Conservation (phyloP, 1,284 basidiomycete genomes). For the Tremellales sp. region DNA sequence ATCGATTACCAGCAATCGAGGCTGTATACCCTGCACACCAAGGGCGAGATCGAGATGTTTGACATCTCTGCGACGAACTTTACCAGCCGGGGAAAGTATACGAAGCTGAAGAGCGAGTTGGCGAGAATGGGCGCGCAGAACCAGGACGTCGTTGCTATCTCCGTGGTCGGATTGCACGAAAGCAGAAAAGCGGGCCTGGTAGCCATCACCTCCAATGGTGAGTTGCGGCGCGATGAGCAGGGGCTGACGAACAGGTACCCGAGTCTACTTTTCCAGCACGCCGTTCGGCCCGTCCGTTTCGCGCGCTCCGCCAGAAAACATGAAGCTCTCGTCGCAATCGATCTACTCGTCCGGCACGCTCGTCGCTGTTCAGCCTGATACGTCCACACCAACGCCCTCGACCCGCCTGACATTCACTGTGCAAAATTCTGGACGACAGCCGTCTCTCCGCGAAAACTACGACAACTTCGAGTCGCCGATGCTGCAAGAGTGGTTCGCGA, state of each 20-base stretch:
- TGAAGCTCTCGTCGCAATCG: constrained; percentile 18
- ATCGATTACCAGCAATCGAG: constrained; percentile 36
- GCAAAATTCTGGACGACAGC: constrained; percentile 32
- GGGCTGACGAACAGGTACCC: constrained; percentile 16
- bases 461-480: constrained; percentile 23
- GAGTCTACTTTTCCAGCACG: constrained; percentile 21
- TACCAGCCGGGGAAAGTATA: constrained; percentile 24
- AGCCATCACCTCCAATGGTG: constrained; percentile 65
- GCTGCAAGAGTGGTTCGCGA: constrained; percentile 32
- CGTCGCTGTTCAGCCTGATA: constrained; percentile 31
- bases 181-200: constrained; percentile 63
- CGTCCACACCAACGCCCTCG: constrained; percentile 15
- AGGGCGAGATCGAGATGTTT: constrained; percentile 32
- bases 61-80: constrained; percentile 33
- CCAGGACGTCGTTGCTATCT: constrained; percentile 40
- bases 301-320: constrained; percentile 27
- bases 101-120: constrained; percentile 20
- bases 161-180: constrained; percentile 44
- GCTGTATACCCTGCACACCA: constrained; percentile 37
- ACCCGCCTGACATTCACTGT: constrained; percentile 29
- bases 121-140: not conserved
- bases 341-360: constrained; percentile 43
- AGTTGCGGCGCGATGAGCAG: constrained; percentile 14
- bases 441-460: constrained; percentile 36
- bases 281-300: constrained; percentile 2